Evolutionary conservation across 2,329 filamentous ascomycete genomes (phyloP).

Genomic region (Pseudocercospora fijiensis): DNA sequence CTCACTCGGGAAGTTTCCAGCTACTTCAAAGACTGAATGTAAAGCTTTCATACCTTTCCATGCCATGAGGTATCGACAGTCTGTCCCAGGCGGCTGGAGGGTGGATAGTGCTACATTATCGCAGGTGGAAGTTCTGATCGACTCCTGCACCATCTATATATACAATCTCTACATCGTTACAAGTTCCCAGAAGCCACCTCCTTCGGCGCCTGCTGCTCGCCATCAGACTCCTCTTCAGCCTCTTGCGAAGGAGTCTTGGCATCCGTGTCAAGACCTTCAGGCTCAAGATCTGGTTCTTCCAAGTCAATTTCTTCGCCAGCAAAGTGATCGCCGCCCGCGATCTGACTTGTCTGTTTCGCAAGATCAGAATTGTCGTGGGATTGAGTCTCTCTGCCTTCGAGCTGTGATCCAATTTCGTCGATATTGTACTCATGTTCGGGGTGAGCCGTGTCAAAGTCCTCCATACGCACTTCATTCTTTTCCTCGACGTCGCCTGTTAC

Average conservation of each 20-base stretch:
- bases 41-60: too few relatives aligned
- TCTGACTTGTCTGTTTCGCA: conserved; percentile 26
- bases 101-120: background rate
- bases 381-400: conserved; percentile 2
- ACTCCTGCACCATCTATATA: background rate
- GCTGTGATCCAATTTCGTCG: conserved; percentile 11
- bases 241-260: background rate
- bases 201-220: background rate
- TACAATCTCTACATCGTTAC: background rate
- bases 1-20: too few relatives aligned
- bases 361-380: background rate
- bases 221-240: background rate
- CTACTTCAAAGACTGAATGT: too few relatives aligned
- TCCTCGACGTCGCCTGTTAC: conserved; percentile 11
- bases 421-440: background rate
- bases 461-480: conserved; percentile 15
- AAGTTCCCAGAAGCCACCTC: background rate
- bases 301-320: conserved; percentile 32
- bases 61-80: too few relatives aligned
- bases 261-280: conserved; percentile 6
- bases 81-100: background rate
- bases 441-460: conserved; percentile 1
- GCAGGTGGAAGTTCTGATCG: background rate
- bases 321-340: conserved; percentile 33
- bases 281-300: conserved; percentile 25